Evolutionary conservation across 2,329 filamentous ascomycete species (phyloP).

Genomic region (Fusarium illudens): DNA sequence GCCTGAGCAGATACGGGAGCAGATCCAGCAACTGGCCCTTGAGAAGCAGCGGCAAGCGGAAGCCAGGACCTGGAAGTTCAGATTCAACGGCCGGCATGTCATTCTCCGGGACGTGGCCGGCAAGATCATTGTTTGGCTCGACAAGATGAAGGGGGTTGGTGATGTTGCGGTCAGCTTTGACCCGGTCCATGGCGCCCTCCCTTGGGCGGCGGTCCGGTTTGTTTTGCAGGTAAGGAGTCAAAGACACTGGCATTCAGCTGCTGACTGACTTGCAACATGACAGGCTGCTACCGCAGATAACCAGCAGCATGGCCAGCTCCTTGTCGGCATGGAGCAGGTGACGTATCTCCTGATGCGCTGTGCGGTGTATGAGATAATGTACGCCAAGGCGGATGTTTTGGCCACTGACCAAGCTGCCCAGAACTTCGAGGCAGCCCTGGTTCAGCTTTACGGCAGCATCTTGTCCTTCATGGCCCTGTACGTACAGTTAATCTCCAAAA

Average conservation of each 20-base stretch:
- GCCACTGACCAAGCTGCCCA: neutral
- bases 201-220: constrained; percentile 19
- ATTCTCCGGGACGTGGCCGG: constrained; percentile 4
- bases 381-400: neutral
- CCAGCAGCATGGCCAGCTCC: neutral
- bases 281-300: neutral
- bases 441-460: neutral
- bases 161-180: constrained; percentile 7
- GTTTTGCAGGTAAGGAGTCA: neutral
- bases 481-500: neutral
- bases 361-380: neutral
- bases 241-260: neutral
- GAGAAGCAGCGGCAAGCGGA: neutral
- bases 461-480: neutral
- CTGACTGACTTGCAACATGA: neutral
- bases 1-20: neutral
- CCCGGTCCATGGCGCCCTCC: constrained; percentile 14
- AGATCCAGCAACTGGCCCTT: neutral
- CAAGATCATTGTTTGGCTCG: constrained; percentile 9
- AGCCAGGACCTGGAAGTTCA: constrained; percentile 7
- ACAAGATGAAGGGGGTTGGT: constrained; percentile 12
- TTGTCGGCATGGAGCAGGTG: neutral
- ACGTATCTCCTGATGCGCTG: neutral
- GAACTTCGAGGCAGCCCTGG: neutral
- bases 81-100: constrained; percentile 4